Evolutionary conservation across 2,329 filamentous ascomycete species (phyloP).

Genomic region (Paracoccidioides brasiliensis): DNA sequence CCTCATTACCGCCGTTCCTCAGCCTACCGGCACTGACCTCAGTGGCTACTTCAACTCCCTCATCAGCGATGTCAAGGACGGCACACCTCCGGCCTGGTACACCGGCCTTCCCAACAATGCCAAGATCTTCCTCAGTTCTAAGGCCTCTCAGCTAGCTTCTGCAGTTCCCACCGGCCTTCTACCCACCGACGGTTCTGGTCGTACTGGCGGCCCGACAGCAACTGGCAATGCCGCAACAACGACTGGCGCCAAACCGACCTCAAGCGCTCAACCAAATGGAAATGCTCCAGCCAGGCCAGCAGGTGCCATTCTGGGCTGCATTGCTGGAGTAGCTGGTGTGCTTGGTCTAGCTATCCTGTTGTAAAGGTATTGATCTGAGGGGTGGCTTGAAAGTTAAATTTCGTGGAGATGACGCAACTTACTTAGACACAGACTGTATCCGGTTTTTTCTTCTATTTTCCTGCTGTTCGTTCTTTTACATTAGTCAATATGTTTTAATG

Average conservation of each 20-base stretch:
- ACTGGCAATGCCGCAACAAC: background rate
- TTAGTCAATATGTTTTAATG: too few species aligned
- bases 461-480: too few species aligned
- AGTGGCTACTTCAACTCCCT: background rate
- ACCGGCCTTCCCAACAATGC: slow-evolving; percentile 7
- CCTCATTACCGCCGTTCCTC: background rate
- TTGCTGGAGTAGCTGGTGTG: slow-evolving; percentile 12
- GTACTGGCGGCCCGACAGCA: too few species aligned
- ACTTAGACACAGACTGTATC: too few species aligned
- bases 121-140: slow-evolving; percentile 5
- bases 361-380: slow-evolving; percentile 4
- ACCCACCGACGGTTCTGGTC: too few species aligned
- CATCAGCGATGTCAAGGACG: slow-evolving; percentile 8
- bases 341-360: slow-evolving; percentile 11
- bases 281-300: background rate
- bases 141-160: background rate
- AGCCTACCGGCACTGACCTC: background rate
- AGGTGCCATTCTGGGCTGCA: slow-evolving; percentile 7
- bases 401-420: background rate
- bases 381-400: background rate
- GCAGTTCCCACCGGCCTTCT: background rate
- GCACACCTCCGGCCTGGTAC: slow-evolving; percentile 10
- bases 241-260: background rate
- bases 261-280: background rate
- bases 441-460: background rate